Base-by-base conservation (phyloP, 306 rosid genomes). In the Acacia acuminata region DNA sequence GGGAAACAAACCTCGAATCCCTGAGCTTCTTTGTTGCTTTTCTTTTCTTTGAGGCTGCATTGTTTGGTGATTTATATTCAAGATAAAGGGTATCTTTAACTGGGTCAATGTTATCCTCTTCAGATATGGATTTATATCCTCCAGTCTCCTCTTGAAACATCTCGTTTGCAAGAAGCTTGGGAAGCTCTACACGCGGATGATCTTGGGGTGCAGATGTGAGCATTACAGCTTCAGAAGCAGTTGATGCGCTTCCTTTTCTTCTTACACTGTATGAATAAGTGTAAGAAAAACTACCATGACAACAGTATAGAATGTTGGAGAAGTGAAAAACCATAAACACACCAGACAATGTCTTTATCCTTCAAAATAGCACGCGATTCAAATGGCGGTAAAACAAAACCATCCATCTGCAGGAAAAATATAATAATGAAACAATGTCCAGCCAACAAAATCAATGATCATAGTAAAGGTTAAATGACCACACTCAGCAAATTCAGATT, bases 311-410 rank as follows among this genome's bases (percentile, higher is more conserved):
- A 61, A 20, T 22, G 55, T 24, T 30, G 20, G 15, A 42, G 27
- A 34, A 44, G 36, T 8, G 44, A 10, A n/a, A 2, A 25, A 73
- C 61, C 65, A 75, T 1, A 55, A 79, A 88, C 94, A 81, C 48
- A 96, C 98, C 94, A 73, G 74, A 96, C 70, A 72, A 94, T 84
- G 81, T 94, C 99, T 79, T 84, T 89, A 30, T 96, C 98, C 94
- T 86, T 94, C 85, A 96, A 88, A 85, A 96, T 89, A 83, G 86
- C 78, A 45, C 93, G 89, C 2, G 98, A 94, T 79, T 94, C 99
- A 56, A 94, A 96, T 16, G 94, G 93, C 4, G 99, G 99, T 36
- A 96, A 88, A 77, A 89, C 97, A 85, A 96, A 96, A 53, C 84
- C 97, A 87, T 96, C 98, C 97, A 96, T 94, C 99, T 94, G 89